Conservation (phyloP, 1,139 yeast species). For the Wickerhamomyces sp. region DNA sequence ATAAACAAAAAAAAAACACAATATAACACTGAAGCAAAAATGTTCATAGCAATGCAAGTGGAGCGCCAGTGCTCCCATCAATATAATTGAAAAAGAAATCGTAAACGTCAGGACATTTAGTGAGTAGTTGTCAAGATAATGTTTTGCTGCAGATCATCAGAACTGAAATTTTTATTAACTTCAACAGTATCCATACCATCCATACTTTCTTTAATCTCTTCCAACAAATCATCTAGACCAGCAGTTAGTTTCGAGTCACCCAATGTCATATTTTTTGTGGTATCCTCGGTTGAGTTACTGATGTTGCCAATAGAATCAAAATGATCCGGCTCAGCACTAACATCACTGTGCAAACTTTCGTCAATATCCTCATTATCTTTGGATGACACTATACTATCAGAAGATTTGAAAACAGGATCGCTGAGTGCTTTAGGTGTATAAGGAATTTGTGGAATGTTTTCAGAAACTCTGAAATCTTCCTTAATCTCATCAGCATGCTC, state of each 20-base stretch:
- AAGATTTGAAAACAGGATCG: neutral
- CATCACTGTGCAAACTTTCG: constrained; percentile 16
- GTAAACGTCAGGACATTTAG: neutral
- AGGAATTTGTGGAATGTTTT: constrained; percentile 21
- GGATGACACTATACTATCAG: no score
- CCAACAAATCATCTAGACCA: constrained; percentile 18
- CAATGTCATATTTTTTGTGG: constrained; percentile 5
- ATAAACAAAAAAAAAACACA: neutral
- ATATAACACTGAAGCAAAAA: neutral
- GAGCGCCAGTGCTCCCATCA: no score
- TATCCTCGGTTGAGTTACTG: constrained; percentile 15
- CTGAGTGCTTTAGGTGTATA: constrained; percentile 17
- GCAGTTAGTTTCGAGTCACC: constrained; percentile 3
- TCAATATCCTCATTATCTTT: constrained; percentile 5
- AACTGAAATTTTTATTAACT: constrained; percentile 3
- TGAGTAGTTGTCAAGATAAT: neutral
- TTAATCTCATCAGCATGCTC: no score
- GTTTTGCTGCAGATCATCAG: constrained; percentile 3
- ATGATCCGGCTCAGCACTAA: constrained; percentile 6
- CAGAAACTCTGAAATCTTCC: constrained; percentile 7
- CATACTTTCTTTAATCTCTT: constrained; percentile 21
- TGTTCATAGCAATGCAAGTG: neutral
- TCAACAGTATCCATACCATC: constrained; percentile 10
- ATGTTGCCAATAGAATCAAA: constrained; percentile 8
- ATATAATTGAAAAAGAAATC: no score